phyloP scores from a whole-genome alignment of 2,329 filamentous ascomycete species.

The Fusarium veterinarium region DNA sequence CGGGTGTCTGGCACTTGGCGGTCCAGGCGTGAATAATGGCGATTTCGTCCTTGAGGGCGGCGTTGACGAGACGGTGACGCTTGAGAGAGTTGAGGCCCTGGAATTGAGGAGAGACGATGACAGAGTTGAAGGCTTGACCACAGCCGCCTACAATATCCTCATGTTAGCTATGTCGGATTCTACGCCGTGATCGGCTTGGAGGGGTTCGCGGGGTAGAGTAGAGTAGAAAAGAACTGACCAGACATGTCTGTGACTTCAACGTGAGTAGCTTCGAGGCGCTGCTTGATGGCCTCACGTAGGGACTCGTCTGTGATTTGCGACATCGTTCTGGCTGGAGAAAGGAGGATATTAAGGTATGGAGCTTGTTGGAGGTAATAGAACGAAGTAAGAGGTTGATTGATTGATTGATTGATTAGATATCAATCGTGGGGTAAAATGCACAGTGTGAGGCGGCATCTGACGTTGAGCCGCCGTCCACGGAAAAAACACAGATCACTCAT shows the following conservation, averaged over 20 bases:
- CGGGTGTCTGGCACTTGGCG: conserved; percentile 90
- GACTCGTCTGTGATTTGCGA: conserved; percentile 77
- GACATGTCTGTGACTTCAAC: conserved; percentile 94
- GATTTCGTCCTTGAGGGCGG: conserved; percentile 85
- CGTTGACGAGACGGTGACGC: conserved; percentile 87
- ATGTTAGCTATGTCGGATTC: conserved; percentile 9
- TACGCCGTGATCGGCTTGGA: conserved; percentile 25
- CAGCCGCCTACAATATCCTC: conserved; percentile 62
- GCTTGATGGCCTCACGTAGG: conserved; percentile 74
- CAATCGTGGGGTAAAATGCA: conserved; percentile 37
- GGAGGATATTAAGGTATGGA: neutral
- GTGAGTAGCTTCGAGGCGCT: conserved; percentile 78
- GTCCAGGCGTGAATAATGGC: conserved; percentile 95
- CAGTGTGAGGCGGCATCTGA: conserved; percentile 26
- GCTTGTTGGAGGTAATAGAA: neutral
- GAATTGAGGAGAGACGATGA: conserved; percentile 75
- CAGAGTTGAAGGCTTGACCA: conserved; percentile 69
- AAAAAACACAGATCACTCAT: neutral
- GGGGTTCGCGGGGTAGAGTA: conserved; percentile 17
- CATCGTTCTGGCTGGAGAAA: conserved; percentile 49
- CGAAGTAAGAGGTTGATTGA: conserved; percentile 25
- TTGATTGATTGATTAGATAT: conserved; percentile 56
- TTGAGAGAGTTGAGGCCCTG: conserved; percentile 80
- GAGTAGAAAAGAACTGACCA: conserved; percentile 65
- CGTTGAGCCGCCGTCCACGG: neutral